Evolutionary conservation across 2,329 filamentous ascomycete species (phyloP).

Genomic region (Parastagonospora avenae): DNA sequence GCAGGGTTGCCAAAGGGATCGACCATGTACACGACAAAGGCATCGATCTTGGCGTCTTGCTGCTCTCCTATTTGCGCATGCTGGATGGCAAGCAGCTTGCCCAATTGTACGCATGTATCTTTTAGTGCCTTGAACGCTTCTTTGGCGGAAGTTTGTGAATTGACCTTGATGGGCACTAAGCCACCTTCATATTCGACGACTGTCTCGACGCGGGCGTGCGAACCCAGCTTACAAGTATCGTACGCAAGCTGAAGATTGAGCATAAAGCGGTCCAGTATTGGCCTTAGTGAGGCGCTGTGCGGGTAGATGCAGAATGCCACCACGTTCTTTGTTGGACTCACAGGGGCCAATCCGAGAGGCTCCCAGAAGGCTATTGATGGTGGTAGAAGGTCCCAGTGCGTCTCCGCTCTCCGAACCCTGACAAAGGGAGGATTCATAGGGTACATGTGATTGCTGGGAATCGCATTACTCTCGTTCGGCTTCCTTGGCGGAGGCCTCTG

Average conservation of each 20-base stretch:
- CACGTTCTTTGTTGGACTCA: slow-evolving; percentile 73
- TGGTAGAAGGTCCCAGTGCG: slow-evolving; percentile 73
- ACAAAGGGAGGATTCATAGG: slow-evolving; percentile 71
- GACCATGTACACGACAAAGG: slow-evolving; percentile 75
- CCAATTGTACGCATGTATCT: slow-evolving; percentile 47
- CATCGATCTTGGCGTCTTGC: slow-evolving; percentile 57
- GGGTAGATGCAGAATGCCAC: slow-evolving; percentile 74
- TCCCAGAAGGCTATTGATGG: slow-evolving; percentile 82
- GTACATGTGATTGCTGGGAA: slow-evolving; percentile 37
- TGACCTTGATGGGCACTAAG: slow-evolving; percentile 37
- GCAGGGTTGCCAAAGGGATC: slow-evolving; percentile 68
- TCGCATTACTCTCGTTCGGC: slow-evolving; percentile 31
- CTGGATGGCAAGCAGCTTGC: slow-evolving; percentile 46
- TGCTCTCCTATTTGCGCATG: slow-evolving; percentile 43
- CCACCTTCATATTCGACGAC: slow-evolving; percentile 45
- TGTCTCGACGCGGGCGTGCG: slow-evolving; percentile 56
- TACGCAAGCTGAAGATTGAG: slow-evolving; percentile 72
- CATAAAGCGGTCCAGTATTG: slow-evolving; percentile 68
- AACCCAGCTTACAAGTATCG: slow-evolving; percentile 74
- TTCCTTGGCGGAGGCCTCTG: slow-evolving; percentile 40
- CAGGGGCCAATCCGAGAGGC: slow-evolving; percentile 74
- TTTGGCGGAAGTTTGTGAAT: slow-evolving; percentile 19
- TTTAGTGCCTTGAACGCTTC: slow-evolving; percentile 36
- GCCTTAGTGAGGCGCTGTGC: slow-evolving; percentile 64
- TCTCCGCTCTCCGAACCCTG: slow-evolving; percentile 72